Base-by-base conservation (phyloP, 495 filamentous ascomycete species). In the Daldinia bambusicola region DNA sequence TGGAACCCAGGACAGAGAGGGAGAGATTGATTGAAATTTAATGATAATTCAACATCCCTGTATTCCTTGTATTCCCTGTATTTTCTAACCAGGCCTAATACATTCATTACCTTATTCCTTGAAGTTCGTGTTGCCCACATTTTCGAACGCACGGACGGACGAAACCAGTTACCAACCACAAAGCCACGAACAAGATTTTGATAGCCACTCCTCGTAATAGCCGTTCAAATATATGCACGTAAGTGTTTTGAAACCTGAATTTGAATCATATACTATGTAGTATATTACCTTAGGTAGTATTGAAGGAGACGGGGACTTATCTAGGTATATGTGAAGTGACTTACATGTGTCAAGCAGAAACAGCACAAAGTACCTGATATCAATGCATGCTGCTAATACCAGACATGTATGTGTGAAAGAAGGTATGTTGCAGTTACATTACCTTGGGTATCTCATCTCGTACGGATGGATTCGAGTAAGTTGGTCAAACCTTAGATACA, bases 81-180 rank as follows among this genome's bases (percentile, higher is more conserved):
- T n/a, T n/a, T n/a, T 26, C 26, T 3, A 26, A 26, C 26, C 1
- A 48, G 16, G 22, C 20, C 34, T 36, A 36, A 10, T 36, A 6
- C 34, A 0, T 50, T 22, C 45, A 50, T 55, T 60, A 56, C 69
- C 69, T 63, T 65, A 55, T 48, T 59, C 52, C 52, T 55, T 55
- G 18, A 60, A 63, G 53, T 57, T 71, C 69, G 69, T 72, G 70
- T 69, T 53, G 65, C 50, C 40, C 40, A 34, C 55, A 58, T 64
- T 55, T 26, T 26, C 26, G 51, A 59, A 41, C 63, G 60, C 60
- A 64, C 55, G 50, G 50, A 68, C 53, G 41, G 55, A 63, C 26
- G 26, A 26, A 26, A 26, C 26, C 26, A 26, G 26, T 26, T 26
- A 32, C 50, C 48, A 53, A 63, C 26, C 48, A 53, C 26, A 13